A percentile compares a stretch with the other conserved stretches of the same genome.
phyloP scores from a whole-genome alignment of 805 yeast genomes.

The Saccharomyces cerevisiae region DNA sequence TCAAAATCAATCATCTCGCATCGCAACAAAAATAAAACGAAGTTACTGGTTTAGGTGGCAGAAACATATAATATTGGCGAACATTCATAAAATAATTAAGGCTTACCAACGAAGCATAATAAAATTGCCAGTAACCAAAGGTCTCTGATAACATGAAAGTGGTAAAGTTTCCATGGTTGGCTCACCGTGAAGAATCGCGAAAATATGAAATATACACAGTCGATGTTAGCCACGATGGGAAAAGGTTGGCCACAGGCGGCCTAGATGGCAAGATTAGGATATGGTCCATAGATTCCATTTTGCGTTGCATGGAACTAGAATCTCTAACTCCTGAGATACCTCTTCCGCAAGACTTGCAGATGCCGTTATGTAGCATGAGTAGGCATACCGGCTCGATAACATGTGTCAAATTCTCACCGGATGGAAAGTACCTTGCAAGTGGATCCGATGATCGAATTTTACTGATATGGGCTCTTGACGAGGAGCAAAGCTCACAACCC shows the following conservation, averaged over 20 bases:
- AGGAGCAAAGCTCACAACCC: slow-evolving; percentile 35
- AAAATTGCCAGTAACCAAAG: background rate
- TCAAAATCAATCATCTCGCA: background rate
- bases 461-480: slow-evolving; percentile 89
- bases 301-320: slow-evolving; percentile 15
- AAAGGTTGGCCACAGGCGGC: slow-evolving; percentile 88
- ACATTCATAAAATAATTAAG: background rate
- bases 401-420: slow-evolving; percentile 84
- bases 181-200: slow-evolving; percentile 68
- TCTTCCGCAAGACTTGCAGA: slow-evolving; percentile 19
- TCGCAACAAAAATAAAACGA: background rate
- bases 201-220: slow-evolving; percentile 81
- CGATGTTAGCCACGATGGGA: slow-evolving; percentile 72
- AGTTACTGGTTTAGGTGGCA: background rate
- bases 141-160: slow-evolving; percentile 44
- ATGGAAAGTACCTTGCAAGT: slow-evolving; percentile 82
- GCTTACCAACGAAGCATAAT: background rate
- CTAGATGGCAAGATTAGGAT: slow-evolving; percentile 84
- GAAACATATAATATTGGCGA: background rate
- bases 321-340: slow-evolving; percentile 24
- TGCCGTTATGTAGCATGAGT: slow-evolving; percentile 83
- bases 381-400: slow-evolving; percentile 97
- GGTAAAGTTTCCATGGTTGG: slow-evolving; percentile 64
- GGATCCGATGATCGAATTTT: slow-evolving; percentile 93
- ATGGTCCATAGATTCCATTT: slow-evolving; percentile 63